Evolutionary conservation across 345 rosid genomes (phyloP).

Genomic region (Euphorbia peplus): DNA sequence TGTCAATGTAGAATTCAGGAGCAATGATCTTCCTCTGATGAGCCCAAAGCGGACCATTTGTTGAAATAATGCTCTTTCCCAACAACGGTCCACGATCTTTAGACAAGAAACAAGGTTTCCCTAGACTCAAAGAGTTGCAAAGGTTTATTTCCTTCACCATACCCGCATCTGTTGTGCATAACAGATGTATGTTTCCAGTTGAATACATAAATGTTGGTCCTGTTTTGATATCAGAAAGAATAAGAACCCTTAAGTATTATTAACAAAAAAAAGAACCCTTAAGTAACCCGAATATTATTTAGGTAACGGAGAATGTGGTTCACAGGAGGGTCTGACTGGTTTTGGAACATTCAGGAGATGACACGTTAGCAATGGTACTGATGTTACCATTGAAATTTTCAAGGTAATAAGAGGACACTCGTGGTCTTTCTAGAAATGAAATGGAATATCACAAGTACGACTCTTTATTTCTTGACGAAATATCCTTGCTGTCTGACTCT

Average conservation of each 20-base stretch:
- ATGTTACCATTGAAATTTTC: too few relatives aligned
- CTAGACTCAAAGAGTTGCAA: conserved; percentile 32
- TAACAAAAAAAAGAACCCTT: too few relatives aligned
- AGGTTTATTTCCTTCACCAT: conserved; percentile 42
- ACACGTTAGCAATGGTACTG: too few relatives aligned
- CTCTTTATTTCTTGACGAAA: too few relatives aligned
- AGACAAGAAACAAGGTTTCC: conserved; percentile 47
- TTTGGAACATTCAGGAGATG: too few relatives aligned
- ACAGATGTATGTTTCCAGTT: conserved; percentile 35
- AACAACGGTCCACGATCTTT: conserved; percentile 42
- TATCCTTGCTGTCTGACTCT: too few relatives aligned
- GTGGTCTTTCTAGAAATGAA: too few relatives aligned
- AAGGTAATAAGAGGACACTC: too few relatives aligned
- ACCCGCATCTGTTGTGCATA: conserved; percentile 33
- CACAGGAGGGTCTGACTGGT: too few relatives aligned
- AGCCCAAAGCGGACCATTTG: conserved; percentile 37
- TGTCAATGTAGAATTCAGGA: conserved; percentile 28
- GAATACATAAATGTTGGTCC: conserved; percentile 46
- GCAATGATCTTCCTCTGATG: conserved; percentile 30
- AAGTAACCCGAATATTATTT: too few relatives aligned
- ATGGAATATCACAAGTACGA: too few relatives aligned
- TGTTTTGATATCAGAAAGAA: conserved; percentile 10
- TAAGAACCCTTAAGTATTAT: neutral
- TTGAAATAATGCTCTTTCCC: conserved; percentile 43
- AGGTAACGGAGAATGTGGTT: too few relatives aligned